Evolutionary conservation across 805 yeast species (phyloP), one percentile per base, ranked within the genome.

Genomic region (Starmerella stigmatis): DNA sequence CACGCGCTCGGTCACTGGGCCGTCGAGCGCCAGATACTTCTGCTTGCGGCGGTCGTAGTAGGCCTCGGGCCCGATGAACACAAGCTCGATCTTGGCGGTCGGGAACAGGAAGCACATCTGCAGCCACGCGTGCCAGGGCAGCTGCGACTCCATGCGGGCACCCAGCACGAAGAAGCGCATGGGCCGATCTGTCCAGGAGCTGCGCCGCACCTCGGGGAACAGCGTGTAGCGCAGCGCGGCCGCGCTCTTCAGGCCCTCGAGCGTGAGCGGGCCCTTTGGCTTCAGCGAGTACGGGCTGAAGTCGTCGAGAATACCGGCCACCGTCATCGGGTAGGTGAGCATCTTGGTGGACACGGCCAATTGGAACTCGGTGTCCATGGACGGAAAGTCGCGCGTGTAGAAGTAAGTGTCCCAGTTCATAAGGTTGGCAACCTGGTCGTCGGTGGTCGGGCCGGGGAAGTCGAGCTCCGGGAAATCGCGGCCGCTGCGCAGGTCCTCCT

Each of bases 311-410:
- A 86, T 64, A 1, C 94, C 75, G 7, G 85, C 94, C 36, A 92
- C 80, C 4, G 98, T 86, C 48, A 85, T 66, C 35, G 98, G 98
- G 64, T 86, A 92, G 44, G 94, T 83, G 60, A 92, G 73, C 75
- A 89, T 83, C 62, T 92, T 92, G 16, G 97, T 86, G 27, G 86
- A 88, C 4, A 94, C 94, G 1, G 97, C 97, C 60, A 89, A 69
- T 64, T 89, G 94, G 68, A 85, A 89, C 64, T 88, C 96, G 4
- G 95, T 83, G 64, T 92, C 95, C 97, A 92, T 89, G 5, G 96
- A 89, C 57, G 78, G 81, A 62, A 85, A 92, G 56, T 81, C 81
- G 62, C 98, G 74, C 0, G 97, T 89, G 64, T 89, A 92, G 60
- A 92, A 81, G 58, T 77, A 89, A 9, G 92, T 70, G 64, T 92